Evolutionary conservation across 2,329 filamentous ascomycete genomes (phyloP).

Genomic region (Grosmannia serpens): DNA sequence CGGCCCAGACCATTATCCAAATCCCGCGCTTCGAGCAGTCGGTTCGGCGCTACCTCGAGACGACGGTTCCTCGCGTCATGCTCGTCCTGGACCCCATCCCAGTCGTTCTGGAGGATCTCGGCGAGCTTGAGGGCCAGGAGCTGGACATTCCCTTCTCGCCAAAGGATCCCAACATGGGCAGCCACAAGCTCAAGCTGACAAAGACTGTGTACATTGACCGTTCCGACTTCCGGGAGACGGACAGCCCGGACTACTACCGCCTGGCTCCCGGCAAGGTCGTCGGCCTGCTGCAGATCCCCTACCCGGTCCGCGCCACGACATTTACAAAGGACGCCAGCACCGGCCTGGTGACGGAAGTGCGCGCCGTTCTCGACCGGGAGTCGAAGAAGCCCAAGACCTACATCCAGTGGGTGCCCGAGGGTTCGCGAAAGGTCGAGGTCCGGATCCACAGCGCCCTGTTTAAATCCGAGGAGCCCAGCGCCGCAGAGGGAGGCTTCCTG

Average conservation of each 20-base stretch:
- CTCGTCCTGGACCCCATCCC: conserved; percentile 77
- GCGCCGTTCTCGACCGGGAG: conserved; percentile 59
- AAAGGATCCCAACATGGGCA: conserved; percentile 60
- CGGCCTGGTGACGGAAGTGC: conserved; percentile 45
- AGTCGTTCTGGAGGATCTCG: conserved; percentile 68
- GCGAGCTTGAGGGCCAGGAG: conserved; percentile 50
- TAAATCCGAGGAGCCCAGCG: conserved; percentile 72
- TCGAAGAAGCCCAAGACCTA: conserved; percentile 65
- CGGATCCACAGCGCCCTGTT: conserved; percentile 76
- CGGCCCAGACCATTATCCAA: conserved; percentile 67
- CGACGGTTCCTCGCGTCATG: conserved; percentile 79
- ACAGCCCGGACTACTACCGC: conserved; percentile 65
- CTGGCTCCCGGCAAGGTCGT: conserved; percentile 61
- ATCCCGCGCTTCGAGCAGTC: conserved; percentile 74
- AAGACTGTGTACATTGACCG: conserved; percentile 77
- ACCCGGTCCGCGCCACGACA: conserved; percentile 55
- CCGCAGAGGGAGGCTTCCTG: conserved; percentile 68
- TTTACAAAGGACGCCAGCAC: conserved; percentile 52
- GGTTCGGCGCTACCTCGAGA: conserved; percentile 76
- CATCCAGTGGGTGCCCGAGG: conserved; percentile 82
- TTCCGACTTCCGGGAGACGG: conserved; percentile 63
- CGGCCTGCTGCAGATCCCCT: conserved; percentile 59
- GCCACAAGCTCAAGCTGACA: conserved; percentile 52
- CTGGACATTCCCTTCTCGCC: conserved; percentile 69
- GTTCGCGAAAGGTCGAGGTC: conserved; percentile 57